phyloP scores from a whole-genome alignment of 768 basidiomycete species.

The Serendipita sp. region DNA sequence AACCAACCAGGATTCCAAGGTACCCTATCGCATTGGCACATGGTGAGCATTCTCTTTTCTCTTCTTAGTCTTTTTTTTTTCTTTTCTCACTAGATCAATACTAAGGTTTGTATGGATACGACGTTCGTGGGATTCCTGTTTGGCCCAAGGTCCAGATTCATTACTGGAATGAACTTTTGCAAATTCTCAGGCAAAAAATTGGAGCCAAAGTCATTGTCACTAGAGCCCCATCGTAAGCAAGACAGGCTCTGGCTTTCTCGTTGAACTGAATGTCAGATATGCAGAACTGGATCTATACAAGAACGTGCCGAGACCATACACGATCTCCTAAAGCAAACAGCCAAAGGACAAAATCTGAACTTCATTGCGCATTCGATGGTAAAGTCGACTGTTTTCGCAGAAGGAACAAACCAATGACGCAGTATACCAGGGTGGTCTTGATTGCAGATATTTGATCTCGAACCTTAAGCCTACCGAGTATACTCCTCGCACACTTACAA shows the following conservation, averaged over 20 bases:
- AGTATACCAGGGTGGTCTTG: constrained; percentile 53
- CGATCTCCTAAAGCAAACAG: constrained; percentile 45
- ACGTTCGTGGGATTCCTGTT: constrained; percentile 65
- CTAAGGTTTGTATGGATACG: constrained; percentile 85
- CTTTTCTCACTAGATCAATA: not conserved
- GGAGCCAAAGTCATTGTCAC: constrained; percentile 95
- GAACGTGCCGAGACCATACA: constrained; percentile 67
- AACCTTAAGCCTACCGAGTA: constrained; percentile 72
- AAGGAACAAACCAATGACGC: not conserved
- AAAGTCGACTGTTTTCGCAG: not conserved
- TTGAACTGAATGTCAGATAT: not conserved
- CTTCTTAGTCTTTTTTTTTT: not conserved
- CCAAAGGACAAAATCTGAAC: constrained; percentile 69
- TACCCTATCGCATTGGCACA: constrained; percentile 93
- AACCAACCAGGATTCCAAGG: constrained; percentile 65
- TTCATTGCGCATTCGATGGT: constrained; percentile 92
- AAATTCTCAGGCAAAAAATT: constrained; percentile 58
- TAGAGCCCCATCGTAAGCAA: constrained; percentile 71
- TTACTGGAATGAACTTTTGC: constrained; percentile 86
- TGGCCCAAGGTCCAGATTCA: constrained; percentile 77
- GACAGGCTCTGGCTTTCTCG: not conserved
- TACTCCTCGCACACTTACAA: constrained; percentile 72
- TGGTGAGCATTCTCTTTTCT: constrained; percentile 31
- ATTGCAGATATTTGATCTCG: constrained; percentile 83
- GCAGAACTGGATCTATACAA: constrained; percentile 79